These are phyloP conservation scores for Arabis hirsuta DNA, from an alignment of 345 rosid genomes.

Conservation along the genomic window DNA sequence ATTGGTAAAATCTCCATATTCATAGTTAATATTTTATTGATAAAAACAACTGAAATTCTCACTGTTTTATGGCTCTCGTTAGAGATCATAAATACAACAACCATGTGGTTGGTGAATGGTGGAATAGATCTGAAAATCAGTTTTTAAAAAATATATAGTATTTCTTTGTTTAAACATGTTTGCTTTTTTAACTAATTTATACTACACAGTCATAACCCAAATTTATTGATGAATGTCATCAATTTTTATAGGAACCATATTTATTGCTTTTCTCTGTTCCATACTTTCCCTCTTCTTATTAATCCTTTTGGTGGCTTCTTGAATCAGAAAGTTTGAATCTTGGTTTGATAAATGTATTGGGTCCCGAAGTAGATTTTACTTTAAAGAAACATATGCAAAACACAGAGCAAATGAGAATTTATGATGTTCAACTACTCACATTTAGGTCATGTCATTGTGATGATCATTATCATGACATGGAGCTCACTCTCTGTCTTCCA, in stretches of 20 bases:
- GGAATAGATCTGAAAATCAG: constrained; percentile 33
- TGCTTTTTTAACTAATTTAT: constrained; percentile 8
- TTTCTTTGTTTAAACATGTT: constrained; percentile 34
- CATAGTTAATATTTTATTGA: constrained; percentile 24
- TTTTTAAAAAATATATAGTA: background rate
- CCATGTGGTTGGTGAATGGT: constrained; percentile 44
- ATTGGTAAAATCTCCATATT: constrained; percentile 21
- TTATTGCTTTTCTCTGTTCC: constrained; percentile 25
- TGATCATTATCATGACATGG: constrained; percentile 35
- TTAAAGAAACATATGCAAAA: constrained; percentile 27
- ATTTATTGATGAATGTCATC: constrained; percentile 27
- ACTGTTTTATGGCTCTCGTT: constrained; percentile 19
- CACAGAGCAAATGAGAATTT: constrained; percentile 34
- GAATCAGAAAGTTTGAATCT: constrained; percentile 36
- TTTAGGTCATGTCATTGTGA: constrained; percentile 30
- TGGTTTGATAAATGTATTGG: constrained; percentile 18
- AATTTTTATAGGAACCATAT: constrained; percentile 22
- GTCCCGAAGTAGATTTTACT: constrained; percentile 31
- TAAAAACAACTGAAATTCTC: constrained; percentile 8
- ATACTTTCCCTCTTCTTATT: constrained; percentile 21
- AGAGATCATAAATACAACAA: constrained; percentile 44
- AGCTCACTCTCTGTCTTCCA: constrained; percentile 27
- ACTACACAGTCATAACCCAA: constrained; percentile 23
- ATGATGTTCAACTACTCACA: constrained; percentile 40
- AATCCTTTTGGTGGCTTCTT: constrained; percentile 31